Conservation (phyloP, 306 rosid genomes). For the Vachellia pachyceras region DNA sequence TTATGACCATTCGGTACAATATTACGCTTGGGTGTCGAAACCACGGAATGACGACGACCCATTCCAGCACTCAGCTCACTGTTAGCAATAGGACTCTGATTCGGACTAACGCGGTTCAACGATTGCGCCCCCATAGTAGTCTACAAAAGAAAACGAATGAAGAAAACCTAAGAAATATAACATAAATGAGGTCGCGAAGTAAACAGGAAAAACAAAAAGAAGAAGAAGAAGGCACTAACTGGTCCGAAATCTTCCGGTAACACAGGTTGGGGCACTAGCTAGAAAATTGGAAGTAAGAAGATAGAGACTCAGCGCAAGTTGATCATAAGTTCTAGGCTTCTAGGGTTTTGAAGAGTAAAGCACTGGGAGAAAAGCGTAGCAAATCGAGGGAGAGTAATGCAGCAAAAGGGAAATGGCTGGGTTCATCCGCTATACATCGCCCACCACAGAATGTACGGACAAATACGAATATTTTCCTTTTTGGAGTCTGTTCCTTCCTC, state of each 20-base stretch:
- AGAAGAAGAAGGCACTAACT: background rate
- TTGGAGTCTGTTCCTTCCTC: background rate
- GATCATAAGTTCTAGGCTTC: no score
- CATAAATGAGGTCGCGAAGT: background rate
- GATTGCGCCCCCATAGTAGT: slow-evolving; percentile 55
- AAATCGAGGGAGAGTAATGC: background rate
- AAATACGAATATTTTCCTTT: background rate
- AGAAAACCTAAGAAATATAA: background rate
- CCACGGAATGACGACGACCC: slow-evolving; percentile 24
- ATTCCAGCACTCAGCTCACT: slow-evolving; percentile 18
- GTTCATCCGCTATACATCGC: background rate
- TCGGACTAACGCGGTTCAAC: slow-evolving; percentile 34
- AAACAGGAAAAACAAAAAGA: background rate
- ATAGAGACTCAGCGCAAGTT: background rate
- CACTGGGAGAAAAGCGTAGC: background rate
- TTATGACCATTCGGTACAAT: background rate
- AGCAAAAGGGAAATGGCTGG: background rate
- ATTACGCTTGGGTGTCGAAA: background rate
- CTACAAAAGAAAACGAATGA: background rate
- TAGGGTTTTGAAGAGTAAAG: background rate
- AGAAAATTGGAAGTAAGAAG: background rate
- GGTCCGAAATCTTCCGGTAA: background rate
- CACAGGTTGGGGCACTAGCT: background rate
- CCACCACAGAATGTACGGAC: slow-evolving; percentile 6
- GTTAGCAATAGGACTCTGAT: slow-evolving; percentile 36